Base-by-base conservation (phyloP, 1,139 yeast genomes). In the Spathaspora jeffriesii region DNA sequence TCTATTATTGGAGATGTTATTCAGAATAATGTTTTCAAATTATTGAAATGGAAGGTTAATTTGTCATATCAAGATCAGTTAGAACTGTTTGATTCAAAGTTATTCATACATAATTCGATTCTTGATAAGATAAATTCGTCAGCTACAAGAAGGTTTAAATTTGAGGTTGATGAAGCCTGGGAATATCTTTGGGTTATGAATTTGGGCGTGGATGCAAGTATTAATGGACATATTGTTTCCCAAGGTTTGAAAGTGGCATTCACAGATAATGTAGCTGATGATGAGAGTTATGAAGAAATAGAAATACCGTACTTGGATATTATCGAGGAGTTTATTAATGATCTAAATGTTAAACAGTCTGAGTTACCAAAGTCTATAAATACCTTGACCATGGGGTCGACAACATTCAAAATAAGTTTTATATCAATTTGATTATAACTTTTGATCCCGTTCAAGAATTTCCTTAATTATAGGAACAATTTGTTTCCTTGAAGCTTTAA, bases 401-500 rank as follows among this genome's bases (percentile, higher is more conserved):
- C 30, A 25, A 42, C 42, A 2, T 54, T 27, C 43, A 25, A 44
- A 46, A 45, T 52, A 6, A 52, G 56, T 44, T 51, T 46, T 46
- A 39, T 53, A 48, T 31, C 42, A 13, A n/a, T 15, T 34, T 40
- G 32, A 36, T n/a, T n/a, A n/a, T n/a, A n/a, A n/a, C n/a, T n/a
- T n/a, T n/a, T n/a, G n/a, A n/a, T n/a, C n/a, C n/a, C 43, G 45
- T 42, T 68, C 73, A 41, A 73, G 57, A 32, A 62, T 61, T 1
- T 59, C 61, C 57, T 74, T 73, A 10, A 75, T 70, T 14, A 65
- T 65, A 2, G 96, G 96, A 8, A 88, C 96, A n/a, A 91, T 89
- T 62, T 88, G 95, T 60, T 91, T 91, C 56, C 97, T 76, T 28
- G 93, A 86, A 1, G 92, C 91, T 3, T 67, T 65, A 11, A 76